Evolutionary conservation across 495 filamentous ascomycete genomes (phyloP).

Genomic region (Bryoglossum gracile): DNA sequence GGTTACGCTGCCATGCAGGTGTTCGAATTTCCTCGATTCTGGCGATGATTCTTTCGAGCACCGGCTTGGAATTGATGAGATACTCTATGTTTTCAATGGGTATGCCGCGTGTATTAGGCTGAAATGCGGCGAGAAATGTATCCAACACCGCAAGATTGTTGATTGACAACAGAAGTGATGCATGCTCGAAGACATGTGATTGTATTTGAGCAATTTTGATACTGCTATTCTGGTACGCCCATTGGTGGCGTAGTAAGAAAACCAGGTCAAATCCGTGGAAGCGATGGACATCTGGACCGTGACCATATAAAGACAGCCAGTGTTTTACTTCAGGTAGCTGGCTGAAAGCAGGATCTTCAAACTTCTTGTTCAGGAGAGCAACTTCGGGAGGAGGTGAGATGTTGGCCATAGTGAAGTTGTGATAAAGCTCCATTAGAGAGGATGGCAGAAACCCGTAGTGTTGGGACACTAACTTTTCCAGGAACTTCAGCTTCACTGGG

Average conservation of each 20-base stretch:
- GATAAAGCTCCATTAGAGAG: background rate
- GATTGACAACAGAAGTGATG: too few species aligned
- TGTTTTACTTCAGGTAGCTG: background rate
- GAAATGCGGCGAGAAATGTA: background rate
- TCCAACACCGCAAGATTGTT: too few species aligned
- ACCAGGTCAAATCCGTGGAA: background rate
- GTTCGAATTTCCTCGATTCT: background rate
- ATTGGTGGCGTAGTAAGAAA: background rate
- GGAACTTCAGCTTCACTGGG: background rate
- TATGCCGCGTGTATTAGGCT: too few species aligned
- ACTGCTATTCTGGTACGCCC: too few species aligned
- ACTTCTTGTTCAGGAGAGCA: background rate
- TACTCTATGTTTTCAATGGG: too few species aligned
- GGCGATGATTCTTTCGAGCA: background rate
- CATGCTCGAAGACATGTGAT: too few species aligned
- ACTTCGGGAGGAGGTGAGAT: background rate
- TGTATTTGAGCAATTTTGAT: background rate
- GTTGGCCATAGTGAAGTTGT: background rate
- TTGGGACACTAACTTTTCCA: background rate
- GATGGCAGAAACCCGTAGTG: background rate
- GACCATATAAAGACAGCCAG: conserved; percentile 1
- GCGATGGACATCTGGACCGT: background rate
- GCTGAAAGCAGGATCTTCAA: background rate
- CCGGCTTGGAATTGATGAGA: background rate
- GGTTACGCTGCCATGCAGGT: background rate